Conservation (phyloP, 2,329 filamentous ascomycete species). For the Fusarium pseudoanthophilum region DNA sequence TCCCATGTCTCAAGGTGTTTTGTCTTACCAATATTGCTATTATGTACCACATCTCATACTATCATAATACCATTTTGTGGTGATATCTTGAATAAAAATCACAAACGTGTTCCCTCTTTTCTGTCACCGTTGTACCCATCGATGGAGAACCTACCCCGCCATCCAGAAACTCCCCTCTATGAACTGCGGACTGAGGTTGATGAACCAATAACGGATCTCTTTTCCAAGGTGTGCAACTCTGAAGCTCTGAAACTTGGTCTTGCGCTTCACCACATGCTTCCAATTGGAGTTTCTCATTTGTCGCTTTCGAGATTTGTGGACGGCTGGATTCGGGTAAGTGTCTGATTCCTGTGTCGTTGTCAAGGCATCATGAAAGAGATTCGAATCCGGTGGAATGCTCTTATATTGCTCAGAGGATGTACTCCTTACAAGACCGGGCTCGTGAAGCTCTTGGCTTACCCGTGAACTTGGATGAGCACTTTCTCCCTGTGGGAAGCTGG, state of each 20-base stretch:
- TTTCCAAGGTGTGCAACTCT: constrained; percentile 44
- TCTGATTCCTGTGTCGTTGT: not conserved
- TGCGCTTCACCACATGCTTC: constrained; percentile 37
- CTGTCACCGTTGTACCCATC: not conserved
- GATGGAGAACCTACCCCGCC: constrained; percentile 25
- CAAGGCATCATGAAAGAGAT: not conserved
- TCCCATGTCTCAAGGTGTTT: not conserved
- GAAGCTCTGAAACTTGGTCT: constrained; percentile 23
- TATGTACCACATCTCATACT: not conserved
- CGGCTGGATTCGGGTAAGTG: not conserved
- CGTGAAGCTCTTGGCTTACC: not conserved
- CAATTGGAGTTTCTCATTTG: constrained; percentile 35
- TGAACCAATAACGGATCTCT: constrained; percentile 44
- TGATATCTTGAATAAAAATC: not conserved
- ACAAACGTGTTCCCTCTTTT: not conserved
- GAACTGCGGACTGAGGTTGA: not conserved
- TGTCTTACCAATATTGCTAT: not conserved
- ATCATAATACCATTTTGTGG: not conserved
- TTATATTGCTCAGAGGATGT: not conserved
- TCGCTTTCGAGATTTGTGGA: not conserved
- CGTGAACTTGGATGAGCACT: not conserved
- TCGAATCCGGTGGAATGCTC: not conserved
- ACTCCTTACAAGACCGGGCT: not conserved
- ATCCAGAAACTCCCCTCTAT: constrained; percentile 1
- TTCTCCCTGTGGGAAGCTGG: not conserved